phyloP scores from a whole-genome alignment of 2,329 filamentous ascomycete genomes.

The Hypoxylon sp. region DNA sequence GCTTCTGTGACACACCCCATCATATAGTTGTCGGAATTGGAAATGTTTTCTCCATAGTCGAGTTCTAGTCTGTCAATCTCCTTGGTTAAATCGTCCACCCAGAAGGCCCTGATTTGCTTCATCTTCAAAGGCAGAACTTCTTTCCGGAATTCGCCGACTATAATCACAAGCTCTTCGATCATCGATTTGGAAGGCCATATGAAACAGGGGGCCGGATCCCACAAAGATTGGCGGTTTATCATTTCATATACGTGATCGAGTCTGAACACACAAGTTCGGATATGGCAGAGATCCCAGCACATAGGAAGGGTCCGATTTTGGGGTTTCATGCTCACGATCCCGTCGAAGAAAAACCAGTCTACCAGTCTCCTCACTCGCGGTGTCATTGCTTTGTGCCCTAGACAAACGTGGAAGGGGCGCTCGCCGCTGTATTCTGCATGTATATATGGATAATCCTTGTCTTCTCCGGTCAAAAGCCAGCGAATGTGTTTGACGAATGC shows the following conservation, averaged over 20 bases:
- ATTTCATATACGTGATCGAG: constrained; percentile 23
- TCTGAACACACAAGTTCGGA: constrained; percentile 20
- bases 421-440: not conserved
- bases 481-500: not conserved
- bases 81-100: not conserved
- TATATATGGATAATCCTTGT: too few species aligned
- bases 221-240: not conserved
- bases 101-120: constrained; percentile 11
- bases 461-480: not conserved
- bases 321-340: not conserved
- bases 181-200: not conserved
- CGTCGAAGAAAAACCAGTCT: constrained; percentile 38
- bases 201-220: not conserved
- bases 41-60: not conserved
- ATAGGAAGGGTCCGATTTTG: not conserved
- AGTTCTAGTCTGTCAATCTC: not conserved
- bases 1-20: constrained; percentile 6
- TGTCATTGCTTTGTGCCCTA: not conserved
- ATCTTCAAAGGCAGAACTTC: constrained; percentile 25
- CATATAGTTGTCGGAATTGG: constrained; percentile 19
- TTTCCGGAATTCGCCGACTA: constrained; percentile 26
- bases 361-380: not conserved
- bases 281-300: not conserved
- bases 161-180: constrained; percentile 31
- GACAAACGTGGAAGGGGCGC: not conserved